These are phyloP conservation scores for Neohortaea acidophila DNA, from an alignment of 495 filamentous ascomycete species.

Conservation along the genomic window DNA sequence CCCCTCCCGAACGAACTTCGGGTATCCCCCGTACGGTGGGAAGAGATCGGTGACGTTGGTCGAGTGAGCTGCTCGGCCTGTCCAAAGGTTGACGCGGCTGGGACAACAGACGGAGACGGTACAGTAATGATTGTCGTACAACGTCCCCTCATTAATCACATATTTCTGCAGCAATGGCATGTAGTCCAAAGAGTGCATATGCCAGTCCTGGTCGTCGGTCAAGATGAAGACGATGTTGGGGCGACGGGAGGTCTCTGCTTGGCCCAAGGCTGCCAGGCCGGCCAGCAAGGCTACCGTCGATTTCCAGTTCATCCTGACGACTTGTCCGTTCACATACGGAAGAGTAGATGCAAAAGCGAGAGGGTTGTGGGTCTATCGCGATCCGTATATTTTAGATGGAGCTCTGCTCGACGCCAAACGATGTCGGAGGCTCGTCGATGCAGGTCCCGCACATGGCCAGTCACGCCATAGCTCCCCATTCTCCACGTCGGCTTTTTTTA, in stretches of 20 bases:
- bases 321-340: too few relatives aligned
- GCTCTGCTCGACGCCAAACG: too few relatives aligned
- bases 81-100: constrained; percentile 27
- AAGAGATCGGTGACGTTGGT: constrained; percentile 57
- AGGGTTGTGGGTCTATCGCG: too few relatives aligned
- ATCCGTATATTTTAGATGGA: too few relatives aligned
- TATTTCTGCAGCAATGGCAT: constrained; percentile 3
- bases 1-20: constrained; percentile 49
- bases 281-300: too few relatives aligned
- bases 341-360: too few relatives aligned
- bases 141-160: constrained; percentile 16
- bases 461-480: too few relatives aligned
- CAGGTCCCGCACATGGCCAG: too few relatives aligned
- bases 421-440: too few relatives aligned
- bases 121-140: constrained; percentile 17
- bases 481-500: too few relatives aligned
- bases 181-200: constrained; percentile 4
- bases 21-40: constrained; percentile 40
- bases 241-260: neutral
- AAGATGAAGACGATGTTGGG: constrained; percentile 21
- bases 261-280: too few relatives aligned
- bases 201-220: constrained; percentile 21
- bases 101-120: constrained; percentile 21
- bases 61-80: constrained; percentile 15
- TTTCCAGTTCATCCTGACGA: too few relatives aligned